A percentile compares a stretch with the other conserved stretches of the same genome.
Evolutionary conservation across 2,329 filamentous ascomycete genomes (phyloP).

Genomic region (Beauveria sp.): DNA sequence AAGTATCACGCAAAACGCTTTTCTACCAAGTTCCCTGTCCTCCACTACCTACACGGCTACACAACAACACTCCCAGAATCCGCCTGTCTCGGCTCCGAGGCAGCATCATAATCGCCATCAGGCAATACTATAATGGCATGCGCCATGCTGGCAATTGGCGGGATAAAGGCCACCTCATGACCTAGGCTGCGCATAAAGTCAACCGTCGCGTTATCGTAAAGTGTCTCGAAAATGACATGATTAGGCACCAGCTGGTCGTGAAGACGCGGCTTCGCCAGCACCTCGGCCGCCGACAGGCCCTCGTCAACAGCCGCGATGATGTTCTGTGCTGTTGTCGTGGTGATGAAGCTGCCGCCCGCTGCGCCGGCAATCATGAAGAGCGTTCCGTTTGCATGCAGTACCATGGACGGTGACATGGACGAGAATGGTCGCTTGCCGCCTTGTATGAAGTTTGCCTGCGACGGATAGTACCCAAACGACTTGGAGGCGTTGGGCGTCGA

Average conservation of each 20-base stretch:
- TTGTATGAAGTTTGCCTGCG: slow-evolving; percentile 64
- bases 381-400: slow-evolving; percentile 51
- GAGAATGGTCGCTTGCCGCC: slow-evolving; percentile 73
- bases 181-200: slow-evolving; percentile 57
- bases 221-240: slow-evolving; percentile 59
- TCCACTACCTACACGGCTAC: slow-evolving; percentile 18
- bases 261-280: slow-evolving; percentile 60
- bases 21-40: background rate
- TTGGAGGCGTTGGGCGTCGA: slow-evolving; percentile 65
- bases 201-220: slow-evolving; percentile 62
- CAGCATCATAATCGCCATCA: slow-evolving; percentile 68
- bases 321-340: slow-evolving; percentile 71
- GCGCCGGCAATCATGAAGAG: slow-evolving; percentile 68
- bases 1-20: too few species aligned
- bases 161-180: slow-evolving; percentile 68
- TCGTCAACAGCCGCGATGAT: slow-evolving; percentile 67
- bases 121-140: slow-evolving; percentile 60
- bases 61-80: slow-evolving; percentile 60
- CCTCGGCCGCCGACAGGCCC: slow-evolving; percentile 49
- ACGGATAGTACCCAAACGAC: slow-evolving; percentile 71
- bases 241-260: slow-evolving; percentile 79
- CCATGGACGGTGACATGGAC: slow-evolving; percentile 69
- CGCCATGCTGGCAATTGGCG: slow-evolving; percentile 57
- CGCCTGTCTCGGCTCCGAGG: slow-evolving; percentile 69
- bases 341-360: slow-evolving; percentile 78